Evolutionary conservation across 305 asterid genomes (phyloP), one percentile per base, ranked within the genome.

Genomic region (Solanum aculeatissimum): DNA sequence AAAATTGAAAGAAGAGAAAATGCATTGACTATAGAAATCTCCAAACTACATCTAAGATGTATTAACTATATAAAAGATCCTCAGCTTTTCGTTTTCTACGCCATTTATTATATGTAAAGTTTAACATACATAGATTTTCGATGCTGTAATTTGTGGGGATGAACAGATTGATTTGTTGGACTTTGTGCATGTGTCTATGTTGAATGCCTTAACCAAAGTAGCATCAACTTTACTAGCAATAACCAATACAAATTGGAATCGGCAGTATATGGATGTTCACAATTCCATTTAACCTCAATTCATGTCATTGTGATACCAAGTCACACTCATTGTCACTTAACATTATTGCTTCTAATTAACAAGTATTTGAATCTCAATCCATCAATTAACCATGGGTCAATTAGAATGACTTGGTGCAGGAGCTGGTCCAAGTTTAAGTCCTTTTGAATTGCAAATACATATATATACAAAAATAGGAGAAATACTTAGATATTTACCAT

Each of bases 401-500:
- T 60, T 60, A 60, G 35, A 60, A 60, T 23, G 35, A 60, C 4
- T 60, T 60, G 12, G 68, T 21, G 32, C 16, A 60, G 18, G 32
- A 60, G 5, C 40, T 35, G 40, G 5, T 35, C 40, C 40, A 66
- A 40, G 45, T 11, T 21, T 83, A 43, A 66, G 42, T 57, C 49
- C 2, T 11, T 21, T 54, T 29, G 55, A 16, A 45, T 38, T n/a
- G 79, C 18, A 47, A 19, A 29, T 21, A 69, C 25, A 55, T 72
- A 54, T 10, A 54, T 10, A 40, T 40, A 29, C 63, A 71, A 2
- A 57, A 21, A 60, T 55, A 35, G 35, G 32, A 49, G 23, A 51
- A 45, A 35, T 35, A 35, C 40, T 35, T 35, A 19, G 53, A 53
- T 23, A 55, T 54, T 77, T 90, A 96, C 99, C 98, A 92, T 92